A percentile compares a stretch with the other conserved stretches of the same genome.
phyloP scores from a whole-genome alignment of 371 early-diverging fungal species.

The Coemansia sp. region DNA sequence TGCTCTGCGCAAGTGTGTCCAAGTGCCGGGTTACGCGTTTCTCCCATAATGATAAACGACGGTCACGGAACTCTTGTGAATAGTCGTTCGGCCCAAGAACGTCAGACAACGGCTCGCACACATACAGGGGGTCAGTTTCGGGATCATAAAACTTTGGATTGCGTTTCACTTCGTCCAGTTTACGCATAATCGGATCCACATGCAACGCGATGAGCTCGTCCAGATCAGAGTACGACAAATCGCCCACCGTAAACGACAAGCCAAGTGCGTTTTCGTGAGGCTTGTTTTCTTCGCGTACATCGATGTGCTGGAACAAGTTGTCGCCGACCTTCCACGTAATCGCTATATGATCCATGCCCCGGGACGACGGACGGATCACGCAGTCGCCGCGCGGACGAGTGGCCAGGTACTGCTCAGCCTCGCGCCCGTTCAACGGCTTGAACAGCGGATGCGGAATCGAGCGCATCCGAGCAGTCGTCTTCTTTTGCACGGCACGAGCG shows the following conservation, averaged over 20 bases:
- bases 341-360: slow-evolving; percentile 80
- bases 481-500: slow-evolving; percentile 54
- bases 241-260: slow-evolving; percentile 55
- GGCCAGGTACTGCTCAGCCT: slow-evolving; percentile 75
- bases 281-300: slow-evolving; percentile 75
- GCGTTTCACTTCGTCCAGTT: slow-evolving; percentile 64
- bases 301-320: slow-evolving; percentile 83
- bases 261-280: slow-evolving; percentile 61
- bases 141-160: slow-evolving; percentile 65
- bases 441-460: slow-evolving; percentile 83
- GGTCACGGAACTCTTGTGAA: slow-evolving; percentile 52
- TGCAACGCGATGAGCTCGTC: slow-evolving; percentile 89
- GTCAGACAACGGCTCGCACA: slow-evolving; percentile 39
- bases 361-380: slow-evolving; percentile 91
- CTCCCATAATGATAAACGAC: slow-evolving; percentile 50
- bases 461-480: slow-evolving; percentile 56
- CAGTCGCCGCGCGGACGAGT: slow-evolving; percentile 71
- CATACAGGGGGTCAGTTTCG: slow-evolving; percentile 50
- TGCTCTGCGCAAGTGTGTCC: slow-evolving; percentile 48
- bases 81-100: slow-evolving; percentile 46
- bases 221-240: slow-evolving; percentile 73
- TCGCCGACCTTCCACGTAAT: slow-evolving; percentile 92
- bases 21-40: slow-evolving; percentile 43
- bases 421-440: slow-evolving; percentile 58
- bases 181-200: slow-evolving; percentile 76